Conservation (phyloP, 371 early-diverging fungal species). For the Zopfochytrium polystomum region DNA sequence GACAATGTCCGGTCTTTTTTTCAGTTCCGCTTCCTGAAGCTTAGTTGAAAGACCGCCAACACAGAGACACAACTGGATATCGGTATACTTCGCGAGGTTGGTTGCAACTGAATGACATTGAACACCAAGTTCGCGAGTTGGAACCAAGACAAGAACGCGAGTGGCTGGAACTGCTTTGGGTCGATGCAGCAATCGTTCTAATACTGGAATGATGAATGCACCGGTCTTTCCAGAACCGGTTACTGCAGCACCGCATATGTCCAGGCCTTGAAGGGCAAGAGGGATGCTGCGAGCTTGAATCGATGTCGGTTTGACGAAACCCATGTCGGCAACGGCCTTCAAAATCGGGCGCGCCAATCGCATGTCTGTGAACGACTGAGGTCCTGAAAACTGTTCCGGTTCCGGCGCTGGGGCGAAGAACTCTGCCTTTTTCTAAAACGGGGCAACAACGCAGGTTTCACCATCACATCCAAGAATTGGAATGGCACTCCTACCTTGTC, state of each 20-base stretch:
- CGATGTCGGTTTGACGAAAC: constrained; percentile 91
- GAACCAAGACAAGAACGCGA: constrained; percentile 94
- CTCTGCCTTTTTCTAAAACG: constrained; percentile 41
- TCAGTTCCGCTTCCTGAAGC: constrained; percentile 88
- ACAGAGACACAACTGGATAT: constrained; percentile 81
- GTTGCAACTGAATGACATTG: constrained; percentile 92
- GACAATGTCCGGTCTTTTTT: constrained; percentile 91
- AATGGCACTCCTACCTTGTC: constrained; percentile 21
- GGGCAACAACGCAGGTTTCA: background rate
- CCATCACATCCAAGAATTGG: background rate
- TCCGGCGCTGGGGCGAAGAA: constrained; percentile 41
- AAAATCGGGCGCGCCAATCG: constrained; percentile 93
- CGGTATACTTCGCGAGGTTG: constrained; percentile 84
- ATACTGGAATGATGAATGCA: constrained; percentile 96
- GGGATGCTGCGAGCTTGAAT: constrained; percentile 98
- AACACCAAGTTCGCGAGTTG: constrained; percentile 99
- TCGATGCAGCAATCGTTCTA: constrained; percentile 91
- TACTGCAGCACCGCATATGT: constrained; percentile 99
- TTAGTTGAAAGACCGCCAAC: constrained; percentile 89
- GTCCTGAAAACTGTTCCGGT: background rate
- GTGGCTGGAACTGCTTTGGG: constrained; percentile 75
- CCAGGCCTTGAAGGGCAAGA: constrained; percentile 93
- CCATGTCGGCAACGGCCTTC: constrained; percentile 83
- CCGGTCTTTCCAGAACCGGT: constrained; percentile 99
- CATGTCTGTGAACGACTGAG: constrained; percentile 77